These are phyloP conservation scores for Tolypocladium album DNA, from an alignment of 2,329 filamentous ascomycete species.

Conservation along the genomic window DNA sequence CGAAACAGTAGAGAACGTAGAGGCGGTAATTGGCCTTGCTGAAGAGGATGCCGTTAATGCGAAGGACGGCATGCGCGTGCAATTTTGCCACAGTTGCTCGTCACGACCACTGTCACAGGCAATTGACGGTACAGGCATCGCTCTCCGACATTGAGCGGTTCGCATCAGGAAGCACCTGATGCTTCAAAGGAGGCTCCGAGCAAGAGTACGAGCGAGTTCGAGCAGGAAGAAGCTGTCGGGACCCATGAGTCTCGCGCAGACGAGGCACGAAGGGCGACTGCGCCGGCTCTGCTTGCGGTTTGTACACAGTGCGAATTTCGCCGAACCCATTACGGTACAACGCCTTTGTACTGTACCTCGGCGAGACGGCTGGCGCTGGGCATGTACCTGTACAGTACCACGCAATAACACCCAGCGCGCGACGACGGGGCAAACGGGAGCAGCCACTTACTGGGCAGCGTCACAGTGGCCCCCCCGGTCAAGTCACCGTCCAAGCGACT, in stretches of 20 bases:
- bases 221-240: not conserved
- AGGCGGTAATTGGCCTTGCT: not conserved
- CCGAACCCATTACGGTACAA: slow-evolving; percentile 15
- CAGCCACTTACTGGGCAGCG: not conserved
- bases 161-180: not conserved
- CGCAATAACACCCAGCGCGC: slow-evolving; percentile 7
- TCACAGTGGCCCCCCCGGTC: not conserved
- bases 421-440: not conserved
- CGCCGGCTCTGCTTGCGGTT: slow-evolving; percentile 5
- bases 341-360: slow-evolving; percentile 23
- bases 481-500: not conserved
- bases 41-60: not conserved
- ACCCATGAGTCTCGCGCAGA: too few species aligned
- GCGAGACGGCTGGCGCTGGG: slow-evolving; percentile 16
- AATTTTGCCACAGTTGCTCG: not conserved
- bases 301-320: slow-evolving; percentile 24
- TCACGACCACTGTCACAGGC: not conserved
- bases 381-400: slow-evolving; percentile 29
- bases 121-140: not conserved
- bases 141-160: not conserved
- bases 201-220: not conserved
- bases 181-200: not conserved
- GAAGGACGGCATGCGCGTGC: not conserved
- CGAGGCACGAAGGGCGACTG: too few species aligned
- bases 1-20: not conserved